A percentile compares a stretch with the other conserved stretches of the same genome.
Conservation (phyloP, 352 stramenopile species). For the Globisporangium radiosum region DNA sequence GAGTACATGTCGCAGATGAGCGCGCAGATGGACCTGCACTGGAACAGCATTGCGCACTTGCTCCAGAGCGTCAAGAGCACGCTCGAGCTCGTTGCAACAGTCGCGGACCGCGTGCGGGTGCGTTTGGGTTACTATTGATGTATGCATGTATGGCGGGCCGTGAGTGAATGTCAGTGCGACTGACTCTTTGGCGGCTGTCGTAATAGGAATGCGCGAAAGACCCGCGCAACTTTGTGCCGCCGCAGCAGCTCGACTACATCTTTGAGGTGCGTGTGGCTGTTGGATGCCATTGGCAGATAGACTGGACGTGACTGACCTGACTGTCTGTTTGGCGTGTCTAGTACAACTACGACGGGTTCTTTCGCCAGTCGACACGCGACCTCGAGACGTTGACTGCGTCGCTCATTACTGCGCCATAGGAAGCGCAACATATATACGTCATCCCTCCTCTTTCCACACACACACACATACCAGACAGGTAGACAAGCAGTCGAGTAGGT, state of each 20-base stretch:
- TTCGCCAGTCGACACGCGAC: constrained; percentile 71
- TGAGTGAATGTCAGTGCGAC: neutral
- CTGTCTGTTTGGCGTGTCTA: constrained; percentile 10
- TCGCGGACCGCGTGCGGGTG: constrained; percentile 62
- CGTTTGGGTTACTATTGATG: constrained; percentile 8
- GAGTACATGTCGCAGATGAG: constrained; percentile 87
- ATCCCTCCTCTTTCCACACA: no score
- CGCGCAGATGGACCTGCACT: constrained; percentile 81
- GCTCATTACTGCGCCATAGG: constrained; percentile 18
- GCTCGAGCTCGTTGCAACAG: constrained; percentile 51
- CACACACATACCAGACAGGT: neutral
- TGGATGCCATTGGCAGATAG: neutral
- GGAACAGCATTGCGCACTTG: constrained; percentile 80
- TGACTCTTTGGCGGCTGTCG: constrained; percentile 4
- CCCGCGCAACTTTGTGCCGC: constrained; percentile 53
- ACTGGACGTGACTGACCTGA: neutral
- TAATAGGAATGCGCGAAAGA: constrained; percentile 66
- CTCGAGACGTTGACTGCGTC: constrained; percentile 56
- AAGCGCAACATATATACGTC: constrained; percentile 1
- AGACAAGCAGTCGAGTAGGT: neutral
- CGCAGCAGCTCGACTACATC: constrained; percentile 84
- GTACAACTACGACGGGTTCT: constrained; percentile 85
- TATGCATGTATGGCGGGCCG: neutral
- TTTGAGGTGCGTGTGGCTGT: constrained; percentile 62
- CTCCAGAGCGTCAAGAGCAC: constrained; percentile 75